Conservation (phyloP, 1,139 yeast species). For the Yamadazyma sp. region DNA sequence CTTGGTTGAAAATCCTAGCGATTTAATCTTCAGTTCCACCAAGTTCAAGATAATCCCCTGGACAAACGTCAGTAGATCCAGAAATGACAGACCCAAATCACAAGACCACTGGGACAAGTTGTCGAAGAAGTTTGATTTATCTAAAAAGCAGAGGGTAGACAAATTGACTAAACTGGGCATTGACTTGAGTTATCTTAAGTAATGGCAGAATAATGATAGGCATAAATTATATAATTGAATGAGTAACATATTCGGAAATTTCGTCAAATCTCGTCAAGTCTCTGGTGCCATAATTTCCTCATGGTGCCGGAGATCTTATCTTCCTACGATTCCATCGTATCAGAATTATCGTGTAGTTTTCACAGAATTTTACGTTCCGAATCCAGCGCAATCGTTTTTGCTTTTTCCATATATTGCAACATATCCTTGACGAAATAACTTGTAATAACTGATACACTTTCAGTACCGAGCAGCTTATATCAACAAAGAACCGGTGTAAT, state of each 20-base stretch:
- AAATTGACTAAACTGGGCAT: slow-evolving; percentile 57
- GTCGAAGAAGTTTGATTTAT: slow-evolving; percentile 43
- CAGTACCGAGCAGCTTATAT: background rate
- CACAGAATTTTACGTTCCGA: too few relatives aligned
- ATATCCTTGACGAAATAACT: background rate
- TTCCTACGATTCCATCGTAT: too few relatives aligned
- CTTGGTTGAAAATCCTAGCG: slow-evolving; percentile 49
- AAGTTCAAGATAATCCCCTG: slow-evolving; percentile 65
- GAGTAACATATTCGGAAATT: background rate
- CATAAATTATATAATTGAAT: slow-evolving; percentile 1
- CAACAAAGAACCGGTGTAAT: background rate
- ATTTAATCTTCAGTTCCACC: slow-evolving; percentile 55
- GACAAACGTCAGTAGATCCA: slow-evolving; percentile 53
- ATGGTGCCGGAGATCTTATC: too few relatives aligned
- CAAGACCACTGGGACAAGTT: slow-evolving; percentile 59
- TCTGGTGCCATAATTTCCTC: too few relatives aligned
- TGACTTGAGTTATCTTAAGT: slow-evolving; percentile 35
- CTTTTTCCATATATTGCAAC: background rate
- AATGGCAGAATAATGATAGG: slow-evolving; percentile 1
- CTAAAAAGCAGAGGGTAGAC: slow-evolving; percentile 43
- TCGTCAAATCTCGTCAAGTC: too few relatives aligned
- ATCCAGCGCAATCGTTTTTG: background rate
- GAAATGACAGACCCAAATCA: slow-evolving; percentile 58
- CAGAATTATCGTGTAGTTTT: too few relatives aligned
- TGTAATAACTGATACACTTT: background rate